Conservation (phyloP, 169 alveolate genomes). For the Cryptosporidium ryanae region DNA sequence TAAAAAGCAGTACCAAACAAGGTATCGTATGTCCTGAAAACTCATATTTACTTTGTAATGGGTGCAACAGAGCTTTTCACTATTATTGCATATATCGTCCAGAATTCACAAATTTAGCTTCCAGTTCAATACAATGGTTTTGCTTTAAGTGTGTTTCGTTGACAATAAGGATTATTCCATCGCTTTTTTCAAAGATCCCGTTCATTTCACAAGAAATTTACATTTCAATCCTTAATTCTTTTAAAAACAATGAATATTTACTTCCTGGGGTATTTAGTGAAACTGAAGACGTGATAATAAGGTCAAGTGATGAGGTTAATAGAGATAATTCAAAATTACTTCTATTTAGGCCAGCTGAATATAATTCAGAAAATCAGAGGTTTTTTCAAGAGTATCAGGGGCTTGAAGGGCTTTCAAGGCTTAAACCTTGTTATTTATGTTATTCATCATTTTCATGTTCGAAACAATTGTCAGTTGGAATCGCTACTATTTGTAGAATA, state of each 20-base stretch:
- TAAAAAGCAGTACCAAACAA: background rate
- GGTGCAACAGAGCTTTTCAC: conserved; percentile 79
- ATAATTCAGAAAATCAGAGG: conserved; percentile 10
- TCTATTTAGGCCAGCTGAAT: conserved; percentile 42
- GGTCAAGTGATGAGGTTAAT: conserved; percentile 54
- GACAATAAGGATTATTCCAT: conserved; percentile 55
- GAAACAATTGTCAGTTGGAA: conserved; percentile 14
- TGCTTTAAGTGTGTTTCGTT: conserved; percentile 59
- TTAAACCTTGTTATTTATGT: conserved; percentile 71
- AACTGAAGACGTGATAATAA: conserved; percentile 5
- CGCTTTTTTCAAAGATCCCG: conserved; percentile 9
- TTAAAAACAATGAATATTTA: conserved; percentile 1
- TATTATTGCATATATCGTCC: conserved; percentile 76
- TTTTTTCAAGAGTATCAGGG: conserved; percentile 40
- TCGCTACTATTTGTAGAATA: conserved; percentile 63
- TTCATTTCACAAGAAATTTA: background rate
- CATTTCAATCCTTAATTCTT: conserved; percentile 4
- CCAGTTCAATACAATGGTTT: conserved; percentile 35
- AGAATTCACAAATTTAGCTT: conserved; percentile 34
- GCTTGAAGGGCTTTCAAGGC: conserved; percentile 48
- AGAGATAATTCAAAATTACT: conserved; percentile 10
- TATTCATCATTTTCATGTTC: conserved; percentile 35
- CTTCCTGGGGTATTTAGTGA: conserved; percentile 47
- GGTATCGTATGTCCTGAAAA: background rate
- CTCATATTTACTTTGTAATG: conserved; percentile 75